A percentile compares a stretch with the other conserved stretches of the same genome.
Conservation (phyloP, 2,329 filamentous ascomycete species). For the Aspergillus viridinutans region DNA sequence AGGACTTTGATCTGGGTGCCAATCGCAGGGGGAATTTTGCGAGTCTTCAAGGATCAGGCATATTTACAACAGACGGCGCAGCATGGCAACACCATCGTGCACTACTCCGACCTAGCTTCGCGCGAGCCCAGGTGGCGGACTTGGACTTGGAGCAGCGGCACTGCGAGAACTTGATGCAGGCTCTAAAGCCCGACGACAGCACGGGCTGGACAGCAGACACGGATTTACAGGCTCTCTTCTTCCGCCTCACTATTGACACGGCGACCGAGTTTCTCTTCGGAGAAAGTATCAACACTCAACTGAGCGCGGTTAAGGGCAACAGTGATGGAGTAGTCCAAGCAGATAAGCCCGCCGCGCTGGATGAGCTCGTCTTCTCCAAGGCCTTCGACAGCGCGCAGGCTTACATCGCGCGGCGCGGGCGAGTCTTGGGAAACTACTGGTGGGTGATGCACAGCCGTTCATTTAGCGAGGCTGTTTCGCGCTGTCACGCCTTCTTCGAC, state of each 20-base stretch:
- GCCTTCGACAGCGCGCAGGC: no score
- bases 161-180: conserved; percentile 64
- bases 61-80: conserved; percentile 67
- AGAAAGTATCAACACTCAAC: conserved; percentile 60
- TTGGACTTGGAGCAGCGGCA: conserved; percentile 77
- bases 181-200: conserved; percentile 59
- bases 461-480: no score
- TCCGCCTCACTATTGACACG: conserved; percentile 78
- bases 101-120: conserved; percentile 80
- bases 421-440: no score
- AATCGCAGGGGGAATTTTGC: conserved; percentile 61
- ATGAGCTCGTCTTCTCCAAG: conserved; percentile 26
- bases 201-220: conserved; percentile 49
- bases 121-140: conserved; percentile 78
- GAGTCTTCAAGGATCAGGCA: conserved; percentile 41
- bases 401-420: no score
- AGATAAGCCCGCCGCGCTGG: conserved; percentile 51
- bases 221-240: conserved; percentile 73
- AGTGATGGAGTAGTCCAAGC: no score
- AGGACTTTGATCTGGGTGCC: conserved; percentile 75
- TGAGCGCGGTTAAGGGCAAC: conserved; percentile 30
- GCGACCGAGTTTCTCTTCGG: conserved; percentile 85
- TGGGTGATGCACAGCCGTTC: no score
- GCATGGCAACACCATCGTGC: conserved; percentile 76
- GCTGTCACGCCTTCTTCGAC: no score